Evolutionary conservation across 1,284 basidiomycete genomes (phyloP), one percentile per base, ranked within the genome.

Genomic region (Leccinum angustisporum): DNA sequence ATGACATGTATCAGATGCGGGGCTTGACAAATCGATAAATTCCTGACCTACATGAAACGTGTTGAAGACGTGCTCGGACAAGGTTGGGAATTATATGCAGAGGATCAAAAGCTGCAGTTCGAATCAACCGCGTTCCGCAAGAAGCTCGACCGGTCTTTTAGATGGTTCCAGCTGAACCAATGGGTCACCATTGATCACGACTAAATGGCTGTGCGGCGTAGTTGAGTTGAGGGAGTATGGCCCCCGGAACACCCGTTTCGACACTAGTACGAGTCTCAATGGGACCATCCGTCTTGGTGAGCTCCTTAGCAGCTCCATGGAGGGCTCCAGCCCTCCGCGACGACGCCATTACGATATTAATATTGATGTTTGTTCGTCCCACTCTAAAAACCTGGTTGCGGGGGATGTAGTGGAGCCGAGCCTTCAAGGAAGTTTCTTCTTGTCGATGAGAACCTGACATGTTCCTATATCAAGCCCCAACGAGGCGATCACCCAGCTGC

Each of bases 361-460:
- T 58, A 72, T 65, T 25, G 3, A 63, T 58, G 71, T 65, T 11
- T 56, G 56, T 60, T 36, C 56, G 61, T 31, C 27, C 61, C 33
- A 34, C 59, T 55, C 57, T 57, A 54, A 46, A 46, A 21, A 46
- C 48, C 43, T 52, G 25, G n/a, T 60, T 66, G 58, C 59, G 68
- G 70, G 59, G 54, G 56, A 54, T 60, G 59, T 50, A 40, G 61
- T 58, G 43, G 51, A 43, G 57, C 55, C 58, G 58, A 59, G 54
- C 33, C n/a, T 40, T n/a, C n/a, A 11, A 18, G 43, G 40, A 18
- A 43, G 40, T 18, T 40, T 43, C 40, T 43, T 7, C 46, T 62
- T 62, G 55, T 53, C 53, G 70, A 71, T 67, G 69, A 68, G 69
- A 43, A 43, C n/a, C 40, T n/a, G 9, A n/a, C 18, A 5, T n/a